These are phyloP conservation scores for Triglochin maritima DNA, from an alignment of 106 monocot species.

Conservation along the genomic window DNA sequence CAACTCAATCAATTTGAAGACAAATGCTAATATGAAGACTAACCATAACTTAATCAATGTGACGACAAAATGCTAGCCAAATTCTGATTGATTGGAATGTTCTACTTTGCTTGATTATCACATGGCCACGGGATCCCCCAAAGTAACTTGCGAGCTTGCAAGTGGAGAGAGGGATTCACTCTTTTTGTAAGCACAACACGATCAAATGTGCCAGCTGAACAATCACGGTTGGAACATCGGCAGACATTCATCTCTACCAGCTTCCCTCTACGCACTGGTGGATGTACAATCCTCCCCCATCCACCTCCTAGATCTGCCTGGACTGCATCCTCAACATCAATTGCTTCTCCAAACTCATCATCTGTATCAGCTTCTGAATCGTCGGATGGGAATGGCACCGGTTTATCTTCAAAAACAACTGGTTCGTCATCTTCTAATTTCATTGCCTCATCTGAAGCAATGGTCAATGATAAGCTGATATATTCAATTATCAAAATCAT, in stretches of 20 bases:
- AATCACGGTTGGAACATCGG: slow-evolving; percentile 47
- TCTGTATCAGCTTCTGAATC: slow-evolving; percentile 29
- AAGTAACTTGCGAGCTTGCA: slow-evolving; percentile 56
- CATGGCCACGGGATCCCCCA: slow-evolving; percentile 82
- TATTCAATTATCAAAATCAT: background rate
- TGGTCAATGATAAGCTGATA: background rate
- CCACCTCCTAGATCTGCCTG: slow-evolving; percentile 56
- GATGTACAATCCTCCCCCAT: slow-evolving; percentile 72
- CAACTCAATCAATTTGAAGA: too few relatives aligned
- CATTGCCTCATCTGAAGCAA: slow-evolving; percentile 34
- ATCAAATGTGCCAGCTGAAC: slow-evolving; percentile 54
- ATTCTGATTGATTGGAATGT: too few relatives aligned
- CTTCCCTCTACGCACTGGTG: slow-evolving; percentile 55
- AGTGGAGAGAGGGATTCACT: slow-evolving; percentile 53
- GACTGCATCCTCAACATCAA: slow-evolving; percentile 18
- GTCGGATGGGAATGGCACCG: slow-evolving; percentile 47
- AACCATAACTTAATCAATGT: too few relatives aligned
- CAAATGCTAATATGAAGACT: too few relatives aligned
- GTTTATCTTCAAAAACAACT: slow-evolving; percentile 15
- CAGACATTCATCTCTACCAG: slow-evolving; percentile 64
- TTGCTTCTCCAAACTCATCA: slow-evolving; percentile 19
- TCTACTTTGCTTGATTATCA: background rate
- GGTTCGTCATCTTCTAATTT: slow-evolving; percentile 27
- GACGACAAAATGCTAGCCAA: too few relatives aligned
- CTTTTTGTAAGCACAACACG: slow-evolving; percentile 51